Evolutionary conservation across 1,139 yeast species (phyloP).

Genomic region (Yamadazyma oceani): DNA sequence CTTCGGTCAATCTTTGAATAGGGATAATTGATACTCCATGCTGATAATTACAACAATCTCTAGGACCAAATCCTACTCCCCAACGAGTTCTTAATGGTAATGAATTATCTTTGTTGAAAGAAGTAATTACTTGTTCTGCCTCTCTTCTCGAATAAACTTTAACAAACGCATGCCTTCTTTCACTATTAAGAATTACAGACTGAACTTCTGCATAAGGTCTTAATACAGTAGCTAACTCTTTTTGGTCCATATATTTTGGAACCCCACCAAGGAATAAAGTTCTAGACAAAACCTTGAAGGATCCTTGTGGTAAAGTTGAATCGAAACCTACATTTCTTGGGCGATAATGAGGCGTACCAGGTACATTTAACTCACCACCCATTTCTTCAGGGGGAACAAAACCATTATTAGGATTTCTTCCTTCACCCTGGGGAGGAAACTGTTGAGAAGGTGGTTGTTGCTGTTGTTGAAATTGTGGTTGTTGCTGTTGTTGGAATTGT

Average conservation of each 20-base stretch:
- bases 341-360: constrained; percentile 72
- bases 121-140: constrained; percentile 74
- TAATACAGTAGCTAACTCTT: constrained; percentile 62
- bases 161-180: constrained; percentile 93
- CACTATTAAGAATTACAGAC: constrained; percentile 81
- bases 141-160: constrained; percentile 94
- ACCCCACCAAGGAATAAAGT: constrained; percentile 95
- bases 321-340: constrained; percentile 72
- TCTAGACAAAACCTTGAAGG: constrained; percentile 81
- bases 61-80: constrained; percentile 99
- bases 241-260: constrained; percentile 77
- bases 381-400: constrained; percentile 10
- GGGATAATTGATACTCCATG: constrained; percentile 89
- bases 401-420: constrained; percentile 3
- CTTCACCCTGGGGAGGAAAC: constrained; percentile 3
- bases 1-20: constrained; percentile 83
- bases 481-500: constrained; percentile 9
- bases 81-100: constrained; percentile 81
- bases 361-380: constrained; percentile 59
- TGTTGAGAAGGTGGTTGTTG: constrained; percentile 9
- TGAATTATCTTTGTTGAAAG: constrained; percentile 50
- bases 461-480: constrained; percentile 11
- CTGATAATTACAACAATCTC: constrained; percentile 96
- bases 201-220: constrained; percentile 95
- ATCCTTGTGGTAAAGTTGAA: constrained; percentile 70